Conservation (phyloP, 176 grass and related monocot genomes). For the Eragrostis curvula region DNA sequence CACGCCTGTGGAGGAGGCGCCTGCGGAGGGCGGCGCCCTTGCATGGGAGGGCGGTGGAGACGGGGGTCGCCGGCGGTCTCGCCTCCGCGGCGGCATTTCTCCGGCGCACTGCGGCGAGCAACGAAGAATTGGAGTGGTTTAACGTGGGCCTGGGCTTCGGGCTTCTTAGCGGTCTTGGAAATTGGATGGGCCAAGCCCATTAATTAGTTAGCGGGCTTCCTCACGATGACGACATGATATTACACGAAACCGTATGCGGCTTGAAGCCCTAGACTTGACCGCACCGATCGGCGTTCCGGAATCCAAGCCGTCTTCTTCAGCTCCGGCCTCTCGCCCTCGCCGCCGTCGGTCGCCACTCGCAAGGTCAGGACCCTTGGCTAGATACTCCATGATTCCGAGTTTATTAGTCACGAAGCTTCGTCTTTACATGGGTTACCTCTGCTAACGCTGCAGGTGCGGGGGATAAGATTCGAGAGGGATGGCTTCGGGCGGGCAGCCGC, state of each 20-base stretch:
- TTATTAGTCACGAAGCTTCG: not conserved
- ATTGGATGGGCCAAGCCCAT: conserved; percentile 15
- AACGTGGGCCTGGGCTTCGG: not conserved
- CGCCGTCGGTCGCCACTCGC: not conserved
- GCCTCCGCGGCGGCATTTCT: conserved; percentile 70
- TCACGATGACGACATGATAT: not conserved
- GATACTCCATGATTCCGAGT: not conserved
- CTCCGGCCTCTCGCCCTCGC: conserved; percentile 29
- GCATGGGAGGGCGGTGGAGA: conserved; percentile 28
- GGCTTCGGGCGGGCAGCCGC: conserved; percentile 72
- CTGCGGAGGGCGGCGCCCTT: not conserved
- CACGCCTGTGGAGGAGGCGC: conserved; percentile 26
- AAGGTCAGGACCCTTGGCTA: conserved; percentile 16
- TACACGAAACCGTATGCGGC: conserved; percentile 20
- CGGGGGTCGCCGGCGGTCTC: conserved; percentile 63
- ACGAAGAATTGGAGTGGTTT: not conserved
- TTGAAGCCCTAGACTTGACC: conserved; percentile 20
- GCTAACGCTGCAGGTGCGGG: conserved; percentile 21
- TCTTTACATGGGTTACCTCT: not conserved
- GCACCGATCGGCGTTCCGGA: not conserved
- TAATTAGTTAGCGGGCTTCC: not conserved
- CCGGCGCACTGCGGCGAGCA: not conserved
- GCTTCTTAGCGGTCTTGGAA: not conserved
- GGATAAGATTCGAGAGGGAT: conserved; percentile 42
- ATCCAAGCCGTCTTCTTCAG: conserved; percentile 32